These are phyloP conservation scores for Debaryomyces sp. DNA, from an alignment of 1,139 yeast genomes.

Conservation along the genomic window DNA sequence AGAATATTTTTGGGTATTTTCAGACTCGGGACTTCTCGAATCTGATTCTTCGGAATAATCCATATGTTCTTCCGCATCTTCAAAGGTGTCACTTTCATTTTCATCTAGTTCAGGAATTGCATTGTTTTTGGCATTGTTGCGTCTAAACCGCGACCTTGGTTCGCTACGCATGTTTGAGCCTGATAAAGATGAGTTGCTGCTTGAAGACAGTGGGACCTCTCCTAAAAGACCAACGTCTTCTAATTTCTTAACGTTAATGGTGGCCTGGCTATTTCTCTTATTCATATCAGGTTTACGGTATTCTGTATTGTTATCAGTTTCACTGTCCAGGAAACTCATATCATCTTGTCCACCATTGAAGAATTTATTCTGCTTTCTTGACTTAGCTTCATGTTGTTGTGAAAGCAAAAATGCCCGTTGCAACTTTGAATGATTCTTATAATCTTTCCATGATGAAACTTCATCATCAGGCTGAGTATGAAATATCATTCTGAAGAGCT, in stretches of 20 bases:
- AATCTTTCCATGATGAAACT: constrained; percentile 87
- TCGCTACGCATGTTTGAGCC: constrained; percentile 4
- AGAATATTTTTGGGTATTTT: not conserved
- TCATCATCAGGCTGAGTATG: constrained; percentile 93
- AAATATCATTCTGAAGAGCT: constrained; percentile 80
- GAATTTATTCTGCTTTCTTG: constrained; percentile 23
- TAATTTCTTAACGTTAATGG: constrained; percentile 28
- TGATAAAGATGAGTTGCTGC: constrained; percentile 1
- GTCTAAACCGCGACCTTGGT: constrained; percentile 6
- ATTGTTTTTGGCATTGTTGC: constrained; percentile 10
- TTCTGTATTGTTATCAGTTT: constrained; percentile 15
- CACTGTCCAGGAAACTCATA: constrained; percentile 16
- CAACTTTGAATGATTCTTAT: constrained; percentile 66
- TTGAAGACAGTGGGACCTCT: constrained; percentile 33
- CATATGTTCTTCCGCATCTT: constrained; percentile 11
- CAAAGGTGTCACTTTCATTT: constrained; percentile 8
- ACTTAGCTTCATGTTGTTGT: constrained; percentile 44
- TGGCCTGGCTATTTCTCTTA: constrained; percentile 26
- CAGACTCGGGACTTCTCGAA: not conserved
- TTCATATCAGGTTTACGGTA: constrained; percentile 11
- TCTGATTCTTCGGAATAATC: constrained; percentile 3
- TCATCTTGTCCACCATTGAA: constrained; percentile 18
- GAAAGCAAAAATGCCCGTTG: constrained; percentile 57
- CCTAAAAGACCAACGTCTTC: constrained; percentile 44
- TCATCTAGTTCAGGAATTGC: constrained; percentile 3